Evolutionary conservation across 2,329 filamentous ascomycete species (phyloP), one percentile per base, ranked within the genome.

Genomic region (Alternaria arborescens): DNA sequence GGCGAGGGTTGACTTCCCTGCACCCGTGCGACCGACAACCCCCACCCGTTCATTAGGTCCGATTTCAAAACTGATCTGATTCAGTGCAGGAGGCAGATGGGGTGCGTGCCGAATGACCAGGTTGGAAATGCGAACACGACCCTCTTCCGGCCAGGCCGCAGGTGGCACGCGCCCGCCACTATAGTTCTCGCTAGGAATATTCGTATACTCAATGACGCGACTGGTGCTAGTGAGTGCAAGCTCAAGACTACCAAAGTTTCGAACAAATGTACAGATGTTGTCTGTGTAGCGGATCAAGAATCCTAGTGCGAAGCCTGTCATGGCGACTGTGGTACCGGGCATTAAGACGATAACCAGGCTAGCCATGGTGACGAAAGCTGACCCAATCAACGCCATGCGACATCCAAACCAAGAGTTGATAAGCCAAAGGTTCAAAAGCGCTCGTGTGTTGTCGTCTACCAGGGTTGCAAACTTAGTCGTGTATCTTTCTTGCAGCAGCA

Each of bases 21-120:
- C 82, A 32, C 82, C 84, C 32, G 81, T 86, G 3, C 84, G 77
- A 3, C 85, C 85, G 48, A 82, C 85, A 3, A 87, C 30, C 5
- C 46, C 46, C n/a, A 50, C 28, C 10, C 32, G 46, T 22, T 50
- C 28, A 8, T 32, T 22, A 14, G 46, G n/a, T 8, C 12, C 18
- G 14, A 50, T 36, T 5, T 22, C 20, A 10, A 50, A 36, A 12
- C 16, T 34, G n/a, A 50, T 18, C 5, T 18, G n/a, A 11, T 50
- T 38, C 5, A 50, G 46, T 14, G 32, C 30, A 18, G 32, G 73
- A 8, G 44, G 53, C 14, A 38, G 38, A 55, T 55, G 80, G 10
- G 40, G 40, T n/a, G 40, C 40, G 40, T 42, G 40, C 20, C 40
- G 18, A 12, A 42, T 42, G 40, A 42, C 40, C 40, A 22, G 52